Evolutionary conservation across 148 eudicot genomes (phyloP), one percentile per base, ranked within the genome.

Genomic region (Pouteria glomerata): DNA sequence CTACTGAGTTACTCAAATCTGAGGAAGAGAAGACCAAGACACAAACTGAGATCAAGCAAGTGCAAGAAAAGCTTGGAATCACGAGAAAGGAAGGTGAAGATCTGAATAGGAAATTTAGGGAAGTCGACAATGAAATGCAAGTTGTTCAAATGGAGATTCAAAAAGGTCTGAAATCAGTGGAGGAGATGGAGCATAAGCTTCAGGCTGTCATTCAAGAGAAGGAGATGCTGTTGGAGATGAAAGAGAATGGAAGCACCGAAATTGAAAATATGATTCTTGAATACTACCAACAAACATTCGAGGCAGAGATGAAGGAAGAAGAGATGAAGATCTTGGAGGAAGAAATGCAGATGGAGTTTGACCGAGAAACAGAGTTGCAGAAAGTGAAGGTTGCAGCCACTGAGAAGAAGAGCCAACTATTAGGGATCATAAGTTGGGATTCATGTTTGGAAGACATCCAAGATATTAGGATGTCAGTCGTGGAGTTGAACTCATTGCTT

Each of bases 11-110:
- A 78, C 86, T 95, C 65, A 92, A 88, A 64, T 83, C 85, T 3
- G 96, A 90, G 78, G 99, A 95, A 85, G 94, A 92, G 81, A 95
- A 85, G 75, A 88, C 85, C 24, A 90, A 88, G 80, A 73, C 87
- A 37, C 96, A 92, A 26, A 74, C 76, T 61, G 83, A 92, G 74
- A 83, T 92, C 33, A 87, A 86, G 35, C 81, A 82, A 73, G 76
- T 79, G 16, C 79, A 57, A 34, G 92, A 88, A 80, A 92, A 77
- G 61, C 90, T 89, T 19, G 78, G 76, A 27, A 57, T 53, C 27
- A 68, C 80, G 23, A 95, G 57, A 73, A 87, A 78, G 55, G 84
- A 90, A 74, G 57, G 67, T 2, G 89, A 85, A 59, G 84, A 75
- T 39, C 35, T 88, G 83, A 85, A 79, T n/a, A 67, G 30, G 27